Evolutionary conservation across 495 filamentous ascomycete genomes (phyloP), one percentile per base, ranked within the genome.

Genomic region (Penicillium salamii): DNA sequence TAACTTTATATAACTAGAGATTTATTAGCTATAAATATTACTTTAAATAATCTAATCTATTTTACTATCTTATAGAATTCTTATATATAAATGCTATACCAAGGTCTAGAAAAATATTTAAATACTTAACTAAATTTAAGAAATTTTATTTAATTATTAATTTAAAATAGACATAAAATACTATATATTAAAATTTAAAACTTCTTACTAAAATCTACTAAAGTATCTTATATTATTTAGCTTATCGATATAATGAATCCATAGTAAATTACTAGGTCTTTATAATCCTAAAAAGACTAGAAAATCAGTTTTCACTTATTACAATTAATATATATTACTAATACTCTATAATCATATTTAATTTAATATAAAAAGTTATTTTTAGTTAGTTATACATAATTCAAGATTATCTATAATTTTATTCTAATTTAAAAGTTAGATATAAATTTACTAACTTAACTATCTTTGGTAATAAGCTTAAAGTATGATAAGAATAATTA

Each of bases 341-440:
- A 21, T 38, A 39, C 49, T 8, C 28, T 17, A 57, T 72, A 58
- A 18, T 54, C 46, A 61, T 69, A 67, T 31, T 54, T 52, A 14
- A 56, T 28, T 32, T 57, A 24, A 47, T 59, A 74, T 24, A 69
- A 45, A 13, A 37, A 34, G 42, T 75, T 66, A 15, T 58, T 31
- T 50, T 61, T 29, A 7, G 39, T 49, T 15, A 38, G 53, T 26
- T 38, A 45, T 13, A 39, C 18, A 24, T 44, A 54, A 7, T 26
- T 54, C 1, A 39, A 14, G 33, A 56, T 37, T 26, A 44, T 32
- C 17, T 26, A 19, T 58, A 35, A 23, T 35, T 23, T 15, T 28
- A 34, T 39, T 45, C 44, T 42, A 15, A 18, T n/a, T 48, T 52
- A 18, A 15, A 43, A 38, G 35, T 52, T 28, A 13, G 52, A 47